A percentile compares a stretch with the other conserved stretches of the same genome.
phyloP scores from a whole-genome alignment of 176 grass and related monocot genomes.

The Oryza meyeriana region DNA sequence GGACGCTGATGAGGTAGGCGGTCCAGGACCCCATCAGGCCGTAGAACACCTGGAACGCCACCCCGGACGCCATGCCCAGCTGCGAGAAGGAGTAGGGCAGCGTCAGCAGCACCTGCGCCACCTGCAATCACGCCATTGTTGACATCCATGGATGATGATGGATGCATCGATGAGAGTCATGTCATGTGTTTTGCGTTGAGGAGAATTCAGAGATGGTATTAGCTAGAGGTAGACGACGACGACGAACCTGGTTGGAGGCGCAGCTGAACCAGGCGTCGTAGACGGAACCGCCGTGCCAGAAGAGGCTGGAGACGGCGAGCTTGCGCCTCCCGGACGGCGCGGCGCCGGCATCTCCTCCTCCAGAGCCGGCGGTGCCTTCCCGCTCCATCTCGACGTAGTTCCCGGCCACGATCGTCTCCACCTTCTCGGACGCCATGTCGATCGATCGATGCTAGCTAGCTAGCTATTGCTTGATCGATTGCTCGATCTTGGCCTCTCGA shows the following conservation, averaged over 20 bases:
- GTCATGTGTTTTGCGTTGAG: no score
- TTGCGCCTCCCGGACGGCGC: not conserved
- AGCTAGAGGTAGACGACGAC: no score
- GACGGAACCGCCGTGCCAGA: constrained; percentile 85
- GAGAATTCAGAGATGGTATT: no score
- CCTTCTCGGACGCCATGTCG: constrained; percentile 87
- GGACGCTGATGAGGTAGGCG: constrained; percentile 86
- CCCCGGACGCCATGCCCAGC: constrained; percentile 78
- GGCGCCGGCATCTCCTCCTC: not conserved
- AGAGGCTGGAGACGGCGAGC: constrained; percentile 49
- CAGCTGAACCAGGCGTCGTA: constrained; percentile 99
- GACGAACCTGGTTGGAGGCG: constrained; percentile 74
- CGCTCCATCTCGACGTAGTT: constrained; percentile 96
- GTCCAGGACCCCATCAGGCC: constrained; percentile 96
- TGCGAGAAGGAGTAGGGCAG: constrained; percentile 99
- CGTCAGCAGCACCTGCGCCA: constrained; percentile 98
- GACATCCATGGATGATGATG: not conserved
- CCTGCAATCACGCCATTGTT: not conserved
- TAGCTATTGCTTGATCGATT: not conserved
- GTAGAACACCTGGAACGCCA: constrained; percentile 78
- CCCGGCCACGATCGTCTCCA: constrained; percentile 92
- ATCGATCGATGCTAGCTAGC: not conserved
- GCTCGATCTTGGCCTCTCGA: not conserved
- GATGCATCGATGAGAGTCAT: no score
- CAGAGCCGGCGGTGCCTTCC: constrained; percentile 16